These are phyloP conservation scores for Mycena sanguinolenta DNA, from an alignment of 768 basidiomycete species.

Conservation along the genomic window DNA sequence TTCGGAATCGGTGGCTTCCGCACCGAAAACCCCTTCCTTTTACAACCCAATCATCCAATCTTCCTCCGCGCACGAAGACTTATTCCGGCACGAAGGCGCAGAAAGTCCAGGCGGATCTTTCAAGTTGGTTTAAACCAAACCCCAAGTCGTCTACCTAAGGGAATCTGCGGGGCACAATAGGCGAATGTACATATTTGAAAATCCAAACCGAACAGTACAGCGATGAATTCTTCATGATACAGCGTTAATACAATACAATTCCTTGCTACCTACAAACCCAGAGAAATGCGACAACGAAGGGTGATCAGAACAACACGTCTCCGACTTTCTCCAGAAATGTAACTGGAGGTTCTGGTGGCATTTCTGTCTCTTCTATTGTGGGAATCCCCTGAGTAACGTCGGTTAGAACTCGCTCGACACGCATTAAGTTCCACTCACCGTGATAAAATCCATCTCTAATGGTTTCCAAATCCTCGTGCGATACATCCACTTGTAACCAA, in stretches of 20 bases:
- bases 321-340: constrained; percentile 66
- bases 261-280: background rate
- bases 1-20: background rate
- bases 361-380: constrained; percentile 76
- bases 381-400: constrained; percentile 67
- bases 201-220: background rate
- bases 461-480: constrained; percentile 65
- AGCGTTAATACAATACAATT: constrained; percentile 20
- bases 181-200: background rate
- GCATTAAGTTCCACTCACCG: constrained; percentile 53
- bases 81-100: background rate
- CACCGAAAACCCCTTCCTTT: background rate
- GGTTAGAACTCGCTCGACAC: too few relatives aligned
- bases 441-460: constrained; percentile 79
- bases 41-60: constrained; percentile 1
- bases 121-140: constrained; percentile 8
- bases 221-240: background rate
- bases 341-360: constrained; percentile 61
- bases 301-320: constrained; percentile 62
- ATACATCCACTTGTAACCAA: constrained; percentile 59
- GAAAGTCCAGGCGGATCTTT: constrained; percentile 18
- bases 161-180: background rate
- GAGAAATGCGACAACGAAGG: background rate
- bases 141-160: background rate
- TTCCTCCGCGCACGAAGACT: background rate